Conservation (phyloP, 1,284 basidiomycete species). For the Malassezia nana region DNA sequence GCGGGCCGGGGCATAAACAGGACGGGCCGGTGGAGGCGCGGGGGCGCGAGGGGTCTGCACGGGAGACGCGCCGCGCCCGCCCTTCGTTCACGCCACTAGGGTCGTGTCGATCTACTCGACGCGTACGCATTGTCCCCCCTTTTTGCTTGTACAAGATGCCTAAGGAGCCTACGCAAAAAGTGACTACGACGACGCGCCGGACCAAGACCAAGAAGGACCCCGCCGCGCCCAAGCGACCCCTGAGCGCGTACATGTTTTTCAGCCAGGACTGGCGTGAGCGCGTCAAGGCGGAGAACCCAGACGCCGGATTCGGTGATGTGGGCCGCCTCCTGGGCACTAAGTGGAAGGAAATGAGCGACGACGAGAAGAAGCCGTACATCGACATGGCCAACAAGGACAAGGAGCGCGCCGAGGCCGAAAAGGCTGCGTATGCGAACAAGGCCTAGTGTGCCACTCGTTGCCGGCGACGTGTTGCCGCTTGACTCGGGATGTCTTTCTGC, state of each 20-base stretch:
- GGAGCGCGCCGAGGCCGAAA: constrained; percentile 68
- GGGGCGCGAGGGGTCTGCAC: not conserved
- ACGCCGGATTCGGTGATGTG: constrained; percentile 81
- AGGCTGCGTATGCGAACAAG: constrained; percentile 58
- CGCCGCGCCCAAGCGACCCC: constrained; percentile 74
- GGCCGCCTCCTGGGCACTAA: constrained; percentile 77
- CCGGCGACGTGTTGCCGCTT: not conserved
- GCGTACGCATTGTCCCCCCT: not conserved
- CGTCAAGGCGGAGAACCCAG: constrained; percentile 89
- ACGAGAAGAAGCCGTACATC: constrained; percentile 85
- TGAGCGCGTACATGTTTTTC: constrained; percentile 99
- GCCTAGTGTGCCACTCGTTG: not conserved
- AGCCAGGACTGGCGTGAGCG: constrained; percentile 86
- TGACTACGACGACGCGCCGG: constrained; percentile 27
- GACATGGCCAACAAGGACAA: constrained; percentile 80
- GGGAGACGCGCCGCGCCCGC: constrained; percentile 1
- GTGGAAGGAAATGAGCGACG: constrained; percentile 76
- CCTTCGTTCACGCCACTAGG: not conserved
- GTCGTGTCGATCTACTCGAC: not conserved
- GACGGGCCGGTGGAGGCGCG: constrained; percentile 6
- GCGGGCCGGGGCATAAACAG: constrained; percentile 1
- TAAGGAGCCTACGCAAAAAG: constrained; percentile 39
- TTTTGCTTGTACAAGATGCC: constrained; percentile 21
- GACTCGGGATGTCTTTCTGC: not conserved
- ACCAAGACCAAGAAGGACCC: constrained; percentile 53